Percentiles rank a stretch among this genome's conserved stretches.
These are phyloP conservation scores for Heritiera littoralis DNA, from an alignment of 345 rosid genomes.

Conservation along the genomic window DNA sequence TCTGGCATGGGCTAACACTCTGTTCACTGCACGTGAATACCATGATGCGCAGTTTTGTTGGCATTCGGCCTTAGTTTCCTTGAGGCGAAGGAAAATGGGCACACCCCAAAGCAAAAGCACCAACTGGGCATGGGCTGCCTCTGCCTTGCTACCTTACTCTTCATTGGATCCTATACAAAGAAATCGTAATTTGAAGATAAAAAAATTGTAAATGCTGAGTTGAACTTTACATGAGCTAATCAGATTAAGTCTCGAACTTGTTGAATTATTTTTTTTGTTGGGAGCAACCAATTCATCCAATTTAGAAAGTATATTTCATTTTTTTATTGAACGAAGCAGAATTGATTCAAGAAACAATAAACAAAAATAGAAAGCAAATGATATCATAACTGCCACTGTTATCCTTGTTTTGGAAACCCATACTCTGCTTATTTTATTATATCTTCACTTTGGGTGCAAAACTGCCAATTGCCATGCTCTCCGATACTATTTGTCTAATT, in stretches of 20 bases:
- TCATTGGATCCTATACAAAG: not conserved
- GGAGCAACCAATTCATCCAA: not conserved
- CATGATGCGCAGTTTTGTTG: not conserved
- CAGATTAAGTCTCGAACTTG: too few relatives aligned
- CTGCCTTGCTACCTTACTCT: not conserved
- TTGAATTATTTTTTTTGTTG: not conserved
- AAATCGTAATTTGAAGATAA: too few relatives aligned
- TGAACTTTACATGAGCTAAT: too few relatives aligned
- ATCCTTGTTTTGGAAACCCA: not conserved
- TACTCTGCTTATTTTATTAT: not conserved
- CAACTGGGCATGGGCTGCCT: not conserved
- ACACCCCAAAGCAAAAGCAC: not conserved
- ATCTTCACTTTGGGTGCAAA: not conserved
- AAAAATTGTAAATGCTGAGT: too few relatives aligned
- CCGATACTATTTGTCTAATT: not conserved
- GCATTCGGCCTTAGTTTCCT: not conserved
- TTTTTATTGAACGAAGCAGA: not conserved
- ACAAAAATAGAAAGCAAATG: not conserved
- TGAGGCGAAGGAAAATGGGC: not conserved
- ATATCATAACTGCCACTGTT: not conserved
- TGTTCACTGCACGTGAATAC: not conserved
- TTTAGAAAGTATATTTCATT: not conserved
- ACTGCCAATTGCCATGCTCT: not conserved
- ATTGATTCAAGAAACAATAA: not conserved
- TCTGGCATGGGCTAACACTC: not conserved